Evolutionary conservation across 306 rosid genomes (phyloP).

Genomic region (Rosa persica): DNA sequence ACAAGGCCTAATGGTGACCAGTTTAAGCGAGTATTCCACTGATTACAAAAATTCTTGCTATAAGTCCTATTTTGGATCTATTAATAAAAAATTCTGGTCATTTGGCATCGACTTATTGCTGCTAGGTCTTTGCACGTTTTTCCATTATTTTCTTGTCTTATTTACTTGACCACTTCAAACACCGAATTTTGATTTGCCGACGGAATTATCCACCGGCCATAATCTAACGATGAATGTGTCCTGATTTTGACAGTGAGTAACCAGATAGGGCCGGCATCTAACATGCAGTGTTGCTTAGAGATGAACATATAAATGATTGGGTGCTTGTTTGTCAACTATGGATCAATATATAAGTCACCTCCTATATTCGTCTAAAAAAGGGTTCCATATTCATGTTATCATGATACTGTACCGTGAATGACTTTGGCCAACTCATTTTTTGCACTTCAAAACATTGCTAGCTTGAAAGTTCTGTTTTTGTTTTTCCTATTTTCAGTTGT

Average conservation of each 20-base stretch:
- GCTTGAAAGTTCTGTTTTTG: not conserved
- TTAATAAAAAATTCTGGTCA: not conserved
- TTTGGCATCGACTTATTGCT: not conserved
- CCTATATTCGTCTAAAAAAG: not conserved
- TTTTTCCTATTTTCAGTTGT: not conserved
- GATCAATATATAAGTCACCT: slow-evolving; percentile 14
- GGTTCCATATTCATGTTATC: slow-evolving; percentile 3
- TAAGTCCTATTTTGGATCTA: not conserved
- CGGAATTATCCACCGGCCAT: not conserved
- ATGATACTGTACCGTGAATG: not conserved
- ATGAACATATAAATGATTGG: slow-evolving; percentile 41
- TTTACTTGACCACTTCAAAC: not conserved
- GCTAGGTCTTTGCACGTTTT: not conserved
- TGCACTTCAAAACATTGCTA: not conserved
- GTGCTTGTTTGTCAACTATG: slow-evolving; percentile 20
- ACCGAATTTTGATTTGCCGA: not conserved
- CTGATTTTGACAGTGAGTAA: slow-evolving; percentile 1
- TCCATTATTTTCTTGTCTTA: not conserved
- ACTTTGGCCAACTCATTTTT: not conserved
- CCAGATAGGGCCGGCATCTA: slow-evolving; percentile 11
- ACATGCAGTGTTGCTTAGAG: slow-evolving; percentile 45
- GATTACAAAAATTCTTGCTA: not conserved
- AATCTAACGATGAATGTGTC: not conserved
- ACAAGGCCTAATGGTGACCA: not conserved
- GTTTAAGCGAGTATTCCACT: not conserved